Conservation (phyloP, 257 asterid species). For the Solanum habrochaites region DNA sequence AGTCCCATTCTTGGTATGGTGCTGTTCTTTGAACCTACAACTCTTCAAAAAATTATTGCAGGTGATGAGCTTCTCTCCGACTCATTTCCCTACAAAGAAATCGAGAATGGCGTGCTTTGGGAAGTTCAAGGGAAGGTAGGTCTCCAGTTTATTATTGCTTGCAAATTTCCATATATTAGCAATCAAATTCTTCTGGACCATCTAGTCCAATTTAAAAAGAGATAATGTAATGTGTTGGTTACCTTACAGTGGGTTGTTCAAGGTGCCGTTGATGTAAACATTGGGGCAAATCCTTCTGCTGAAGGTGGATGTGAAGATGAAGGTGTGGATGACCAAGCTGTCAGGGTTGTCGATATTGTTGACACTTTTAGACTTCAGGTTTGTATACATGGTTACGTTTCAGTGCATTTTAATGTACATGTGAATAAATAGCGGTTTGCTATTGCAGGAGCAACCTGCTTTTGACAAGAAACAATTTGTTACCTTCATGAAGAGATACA, state of each 20-base stretch:
- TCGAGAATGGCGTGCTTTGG: slow-evolving; percentile 66
- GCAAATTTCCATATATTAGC: background rate
- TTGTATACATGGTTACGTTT: background rate
- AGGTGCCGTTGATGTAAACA: slow-evolving; percentile 67
- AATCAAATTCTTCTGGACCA: background rate
- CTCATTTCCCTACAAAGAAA: slow-evolving; percentile 76
- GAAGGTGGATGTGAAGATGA: slow-evolving; percentile 78
- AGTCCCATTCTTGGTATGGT: background rate
- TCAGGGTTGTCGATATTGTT: slow-evolving; percentile 76
- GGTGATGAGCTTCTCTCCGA: slow-evolving; percentile 97
- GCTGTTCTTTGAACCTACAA: background rate
- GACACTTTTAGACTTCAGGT: slow-evolving; percentile 94
- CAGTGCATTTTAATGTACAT: background rate
- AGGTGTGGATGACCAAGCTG: slow-evolving; percentile 57
- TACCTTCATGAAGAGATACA: slow-evolving; percentile 51
- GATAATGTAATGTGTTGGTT: background rate
- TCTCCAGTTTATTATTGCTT: background rate
- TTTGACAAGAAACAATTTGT: slow-evolving; percentile 73
- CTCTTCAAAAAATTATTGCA: background rate
- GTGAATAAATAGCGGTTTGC: background rate
- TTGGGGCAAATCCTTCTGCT: slow-evolving; percentile 92
- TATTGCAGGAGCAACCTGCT: slow-evolving; percentile 78
- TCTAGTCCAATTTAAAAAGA: background rate
- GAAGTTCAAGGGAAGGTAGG: slow-evolving; percentile 84
- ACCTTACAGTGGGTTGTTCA: slow-evolving; percentile 58